A percentile compares a stretch with the other conserved stretches of the same genome.
phyloP scores from a whole-genome alignment of 179 eudicot species.

The Beta lomatogona region DNA sequence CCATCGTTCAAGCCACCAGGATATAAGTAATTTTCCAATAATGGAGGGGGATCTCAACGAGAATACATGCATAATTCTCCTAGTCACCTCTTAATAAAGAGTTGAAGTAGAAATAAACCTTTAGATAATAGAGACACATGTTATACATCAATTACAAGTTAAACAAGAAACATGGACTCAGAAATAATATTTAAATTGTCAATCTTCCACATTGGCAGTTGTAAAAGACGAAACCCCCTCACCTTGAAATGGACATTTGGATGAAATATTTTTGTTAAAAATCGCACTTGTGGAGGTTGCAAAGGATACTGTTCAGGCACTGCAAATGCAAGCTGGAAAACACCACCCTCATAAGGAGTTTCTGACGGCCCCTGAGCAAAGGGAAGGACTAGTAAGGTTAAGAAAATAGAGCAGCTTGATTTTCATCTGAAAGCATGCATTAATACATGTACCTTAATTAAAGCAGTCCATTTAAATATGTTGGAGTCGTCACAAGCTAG shows the following conservation, averaged over 20 bases:
- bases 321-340: slow-evolving; percentile 97
- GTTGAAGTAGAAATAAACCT: neutral
- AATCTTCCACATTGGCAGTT: neutral
- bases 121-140: neutral
- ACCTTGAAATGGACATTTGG: slow-evolving; percentile 99
- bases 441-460: slow-evolving; percentile 59
- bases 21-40: neutral
- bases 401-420: neutral
- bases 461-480: slow-evolving; percentile 95
- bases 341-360: slow-evolving; percentile 93
- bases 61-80: neutral
- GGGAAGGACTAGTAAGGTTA: neutral
- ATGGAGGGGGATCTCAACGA: neutral
- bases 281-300: slow-evolving; percentile 99
- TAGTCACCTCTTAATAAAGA: neutral
- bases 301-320: slow-evolving; percentile 96
- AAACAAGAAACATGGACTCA: neutral
- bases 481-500: slow-evolving; percentile 88
- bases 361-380: slow-evolving; percentile 83
- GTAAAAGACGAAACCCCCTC: neutral
- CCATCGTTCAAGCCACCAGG: neutral
- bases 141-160: neutral
- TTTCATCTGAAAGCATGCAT: neutral
- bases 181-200: neutral
- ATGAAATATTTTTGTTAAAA: slow-evolving; percentile 94